Conservation (phyloP, 306 rosid genomes). For the Canavalia ensiformis region DNA sequence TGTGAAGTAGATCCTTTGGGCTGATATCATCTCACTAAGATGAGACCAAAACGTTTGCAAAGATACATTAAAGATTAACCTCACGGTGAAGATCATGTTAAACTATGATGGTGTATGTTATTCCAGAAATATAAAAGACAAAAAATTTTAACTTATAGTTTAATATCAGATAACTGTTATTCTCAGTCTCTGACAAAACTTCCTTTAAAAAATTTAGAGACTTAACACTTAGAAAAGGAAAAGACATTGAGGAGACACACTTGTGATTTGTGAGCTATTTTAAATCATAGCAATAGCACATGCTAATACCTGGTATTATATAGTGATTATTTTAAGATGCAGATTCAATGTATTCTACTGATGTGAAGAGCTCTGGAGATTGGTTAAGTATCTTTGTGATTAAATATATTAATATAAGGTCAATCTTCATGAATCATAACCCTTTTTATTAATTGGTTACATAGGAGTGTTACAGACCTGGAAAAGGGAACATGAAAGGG, state of each 20-base stretch:
- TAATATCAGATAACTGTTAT: conserved; percentile 10
- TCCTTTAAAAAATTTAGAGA: neutral
- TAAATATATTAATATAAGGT: neutral
- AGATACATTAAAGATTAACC: neutral
- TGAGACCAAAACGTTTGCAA: neutral
- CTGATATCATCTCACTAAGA: neutral
- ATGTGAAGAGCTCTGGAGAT: conserved; percentile 6
- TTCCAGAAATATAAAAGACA: conserved; percentile 6
- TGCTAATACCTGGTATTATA: conserved; percentile 3
- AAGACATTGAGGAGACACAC: neutral
- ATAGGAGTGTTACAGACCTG: neutral
- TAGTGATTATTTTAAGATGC: conserved; percentile 2
- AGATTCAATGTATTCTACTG: conserved; percentile 19
- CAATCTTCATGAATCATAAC: neutral
- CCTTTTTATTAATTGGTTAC: neutral
- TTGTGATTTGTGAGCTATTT: conserved; percentile 27
- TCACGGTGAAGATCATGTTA: conserved; percentile 10
- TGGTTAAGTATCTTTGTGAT: neutral
- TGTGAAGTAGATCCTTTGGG: conserved; percentile 4
- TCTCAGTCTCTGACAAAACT: neutral
- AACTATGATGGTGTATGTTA: conserved; percentile 4
- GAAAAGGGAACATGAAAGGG: neutral
- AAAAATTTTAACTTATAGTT: neutral
- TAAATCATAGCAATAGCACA: conserved; percentile 14
- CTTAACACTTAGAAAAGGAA: conserved; percentile 29